Percentiles rank a stretch among this genome's conserved stretches.
Evolutionary conservation across 495 filamentous ascomycete species (phyloP).

Genomic region (Endocarpon pusillum): DNA sequence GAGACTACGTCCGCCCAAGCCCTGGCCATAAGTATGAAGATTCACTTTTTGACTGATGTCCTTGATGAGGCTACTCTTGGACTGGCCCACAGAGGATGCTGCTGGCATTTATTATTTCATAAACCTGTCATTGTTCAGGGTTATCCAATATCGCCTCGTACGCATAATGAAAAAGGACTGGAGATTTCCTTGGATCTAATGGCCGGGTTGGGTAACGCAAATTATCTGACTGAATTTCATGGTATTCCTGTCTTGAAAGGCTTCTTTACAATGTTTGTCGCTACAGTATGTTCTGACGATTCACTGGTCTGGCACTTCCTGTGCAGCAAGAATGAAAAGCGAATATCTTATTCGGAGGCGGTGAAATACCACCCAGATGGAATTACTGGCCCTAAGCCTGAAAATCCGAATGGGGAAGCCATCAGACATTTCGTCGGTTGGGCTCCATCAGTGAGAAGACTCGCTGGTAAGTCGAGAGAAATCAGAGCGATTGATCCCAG

Average conservation of each 20-base stretch:
- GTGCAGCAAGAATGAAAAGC: constrained; percentile 3
- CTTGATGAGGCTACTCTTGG: background rate
- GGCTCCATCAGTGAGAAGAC: too few species aligned
- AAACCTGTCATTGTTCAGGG: constrained; percentile 9
- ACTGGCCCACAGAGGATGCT: constrained; percentile 1
- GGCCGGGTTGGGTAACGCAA: constrained; percentile 4
- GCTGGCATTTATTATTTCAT: constrained; percentile 10
- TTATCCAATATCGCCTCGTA: constrained; percentile 6
- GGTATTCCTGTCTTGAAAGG: constrained; percentile 5
- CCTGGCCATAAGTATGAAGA: background rate
- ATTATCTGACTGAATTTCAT: constrained; percentile 1
- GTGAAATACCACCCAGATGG: too few species aligned
- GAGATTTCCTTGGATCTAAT: constrained; percentile 10
- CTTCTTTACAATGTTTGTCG: constrained; percentile 6
- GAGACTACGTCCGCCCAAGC: background rate
- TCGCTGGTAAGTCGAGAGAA: too few species aligned
- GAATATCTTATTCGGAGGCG: constrained; percentile 10
- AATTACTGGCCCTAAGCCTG: too few species aligned
- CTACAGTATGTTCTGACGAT: background rate
- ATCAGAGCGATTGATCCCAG: too few species aligned
- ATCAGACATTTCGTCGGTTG: too few species aligned
- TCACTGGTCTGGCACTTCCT: constrained; percentile 8
- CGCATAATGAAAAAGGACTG: background rate
- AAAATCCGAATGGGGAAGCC: too few species aligned
- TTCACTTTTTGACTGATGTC: background rate